Evolutionary conservation across 2,329 filamentous ascomycete genomes (phyloP).

Genomic region (Botrytis fabae): DNA sequence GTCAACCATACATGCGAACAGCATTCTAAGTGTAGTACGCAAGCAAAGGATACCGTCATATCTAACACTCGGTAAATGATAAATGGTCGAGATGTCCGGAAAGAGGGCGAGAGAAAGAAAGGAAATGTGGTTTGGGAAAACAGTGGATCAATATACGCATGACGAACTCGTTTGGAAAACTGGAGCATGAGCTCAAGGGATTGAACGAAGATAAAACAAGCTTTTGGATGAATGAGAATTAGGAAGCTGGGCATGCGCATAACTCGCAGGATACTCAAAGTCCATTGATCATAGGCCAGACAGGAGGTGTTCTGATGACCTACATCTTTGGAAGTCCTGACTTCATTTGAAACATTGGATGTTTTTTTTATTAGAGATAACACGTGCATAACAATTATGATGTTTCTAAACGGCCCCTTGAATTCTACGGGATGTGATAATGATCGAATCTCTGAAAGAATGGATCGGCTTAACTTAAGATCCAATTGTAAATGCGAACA

Average conservation of each 20-base stretch:
- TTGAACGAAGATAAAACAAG: accelerated
- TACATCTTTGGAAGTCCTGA: neutral
- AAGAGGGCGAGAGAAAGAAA: no score
- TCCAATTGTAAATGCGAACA: neutral
- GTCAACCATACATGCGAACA: neutral
- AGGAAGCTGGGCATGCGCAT: neutral
- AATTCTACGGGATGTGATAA: accelerated
- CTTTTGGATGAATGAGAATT: neutral
- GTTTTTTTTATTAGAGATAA: neutral
- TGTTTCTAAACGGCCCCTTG: neutral
- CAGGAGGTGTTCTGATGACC: neutral
- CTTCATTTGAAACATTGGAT: neutral
- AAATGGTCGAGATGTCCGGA: neutral
- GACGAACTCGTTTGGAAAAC: neutral
- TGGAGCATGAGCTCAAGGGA: neutral
- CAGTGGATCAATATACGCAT: neutral
- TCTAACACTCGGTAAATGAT: neutral
- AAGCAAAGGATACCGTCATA: neutral
- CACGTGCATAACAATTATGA: neutral
- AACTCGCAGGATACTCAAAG: neutral
- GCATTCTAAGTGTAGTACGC: neutral
- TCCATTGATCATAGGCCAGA: neutral
- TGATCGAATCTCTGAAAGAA: neutral
- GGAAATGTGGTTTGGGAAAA: neutral
- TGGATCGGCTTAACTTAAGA: neutral